phyloP scores from a whole-genome alignment of 2,329 filamentous ascomycete genomes.

The Trichoderma sp. region DNA sequence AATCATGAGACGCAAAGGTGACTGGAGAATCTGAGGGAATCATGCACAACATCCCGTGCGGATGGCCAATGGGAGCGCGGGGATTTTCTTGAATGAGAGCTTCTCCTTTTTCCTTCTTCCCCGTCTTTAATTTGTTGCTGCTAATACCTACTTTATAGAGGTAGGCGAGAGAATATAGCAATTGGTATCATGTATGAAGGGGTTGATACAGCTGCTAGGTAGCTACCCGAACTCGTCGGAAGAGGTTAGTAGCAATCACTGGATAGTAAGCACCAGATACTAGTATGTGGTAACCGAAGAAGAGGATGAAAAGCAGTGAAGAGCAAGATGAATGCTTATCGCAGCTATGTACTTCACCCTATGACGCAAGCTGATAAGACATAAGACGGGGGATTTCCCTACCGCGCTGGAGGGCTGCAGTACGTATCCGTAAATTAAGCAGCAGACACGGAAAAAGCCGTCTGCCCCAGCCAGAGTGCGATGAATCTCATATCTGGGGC shows the following conservation, averaged over 20 bases:
- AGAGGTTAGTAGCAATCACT: too few relatives aligned
- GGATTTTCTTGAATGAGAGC: not conserved
- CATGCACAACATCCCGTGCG: constrained; percentile 4
- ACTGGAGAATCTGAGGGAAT: not conserved
- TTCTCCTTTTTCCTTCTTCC: not conserved
- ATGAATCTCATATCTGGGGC: not conserved
- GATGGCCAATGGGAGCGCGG: not conserved
- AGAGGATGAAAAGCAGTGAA: not conserved
- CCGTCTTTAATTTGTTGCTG: not conserved
- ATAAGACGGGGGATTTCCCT: not conserved
- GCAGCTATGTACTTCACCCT: not conserved
- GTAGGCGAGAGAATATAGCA: not conserved
- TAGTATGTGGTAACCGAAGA: too few relatives aligned
- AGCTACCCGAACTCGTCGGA: not conserved
- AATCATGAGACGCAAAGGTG: not conserved
- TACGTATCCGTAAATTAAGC: not conserved
- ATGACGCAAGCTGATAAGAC: not conserved
- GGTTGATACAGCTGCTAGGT: not conserved
- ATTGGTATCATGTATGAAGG: not conserved
- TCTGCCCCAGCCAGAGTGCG: not conserved
- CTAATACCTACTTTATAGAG: not conserved
- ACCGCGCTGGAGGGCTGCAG: not conserved
- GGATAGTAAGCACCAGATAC: not conserved
- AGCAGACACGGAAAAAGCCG: not conserved
- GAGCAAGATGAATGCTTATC: not conserved